phyloP scores from a whole-genome alignment of 2,329 filamentous ascomycete species.

The Pseudogymnoascus sp. region DNA sequence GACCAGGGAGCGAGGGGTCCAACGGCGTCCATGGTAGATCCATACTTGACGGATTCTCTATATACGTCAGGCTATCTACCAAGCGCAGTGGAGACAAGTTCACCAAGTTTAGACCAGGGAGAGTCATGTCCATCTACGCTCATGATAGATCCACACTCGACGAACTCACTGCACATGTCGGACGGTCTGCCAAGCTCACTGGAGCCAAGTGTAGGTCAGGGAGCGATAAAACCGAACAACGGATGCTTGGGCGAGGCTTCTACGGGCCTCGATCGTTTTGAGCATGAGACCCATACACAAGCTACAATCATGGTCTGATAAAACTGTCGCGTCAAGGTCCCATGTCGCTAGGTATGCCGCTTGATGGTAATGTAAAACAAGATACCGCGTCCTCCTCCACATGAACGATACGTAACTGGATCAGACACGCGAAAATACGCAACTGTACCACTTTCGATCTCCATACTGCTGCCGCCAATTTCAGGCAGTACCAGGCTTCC shows the following conservation, averaged over 20 bases:
- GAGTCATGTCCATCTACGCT: not conserved
- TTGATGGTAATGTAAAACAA: conserved; percentile 14
- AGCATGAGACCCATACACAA: not conserved
- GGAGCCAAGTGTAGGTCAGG: not conserved
- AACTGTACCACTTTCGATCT: conserved; percentile 12
- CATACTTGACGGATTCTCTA: not conserved
- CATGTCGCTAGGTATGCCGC: not conserved
- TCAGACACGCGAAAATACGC: conserved; percentile 14
- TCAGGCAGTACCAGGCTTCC: conserved; percentile 15
- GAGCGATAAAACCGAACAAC: not conserved
- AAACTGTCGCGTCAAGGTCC: not conserved
- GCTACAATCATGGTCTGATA: not conserved
- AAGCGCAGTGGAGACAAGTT: not conserved
- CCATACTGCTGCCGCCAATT: conserved; percentile 11
- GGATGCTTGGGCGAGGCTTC: not conserved
- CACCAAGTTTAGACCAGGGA: not conserved
- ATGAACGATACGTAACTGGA: conserved; percentile 15
- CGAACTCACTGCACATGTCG: not conserved
- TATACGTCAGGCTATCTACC: not conserved
- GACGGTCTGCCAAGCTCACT: not conserved
- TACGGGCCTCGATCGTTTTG: not conserved
- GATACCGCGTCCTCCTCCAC: conserved; percentile 15
- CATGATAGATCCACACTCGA: not conserved
- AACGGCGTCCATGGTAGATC: not conserved
- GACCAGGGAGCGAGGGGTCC: not conserved